These are phyloP conservation scores for Exophiala aquamarina DNA, from an alignment of 2,329 filamentous ascomycete genomes.

Conservation along the genomic window DNA sequence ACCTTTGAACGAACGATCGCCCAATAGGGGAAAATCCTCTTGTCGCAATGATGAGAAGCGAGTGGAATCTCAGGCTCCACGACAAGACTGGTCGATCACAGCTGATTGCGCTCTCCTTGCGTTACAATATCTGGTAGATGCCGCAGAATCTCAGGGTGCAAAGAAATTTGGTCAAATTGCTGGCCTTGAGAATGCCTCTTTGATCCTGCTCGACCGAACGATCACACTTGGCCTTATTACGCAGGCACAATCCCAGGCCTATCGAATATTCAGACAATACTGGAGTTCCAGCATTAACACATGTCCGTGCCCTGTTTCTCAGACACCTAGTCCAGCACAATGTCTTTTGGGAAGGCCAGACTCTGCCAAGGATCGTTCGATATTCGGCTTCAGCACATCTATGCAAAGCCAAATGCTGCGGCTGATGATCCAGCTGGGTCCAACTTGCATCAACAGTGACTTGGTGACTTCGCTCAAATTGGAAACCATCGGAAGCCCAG, in stretches of 20 bases:
- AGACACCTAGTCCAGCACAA: constrained; percentile 3
- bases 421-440: constrained; percentile 20
- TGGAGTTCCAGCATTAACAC: constrained; percentile 12
- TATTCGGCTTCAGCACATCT: constrained; percentile 23
- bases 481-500: constrained; percentile 31
- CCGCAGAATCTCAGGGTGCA: constrained; percentile 12
- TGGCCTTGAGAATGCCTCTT: constrained; percentile 22
- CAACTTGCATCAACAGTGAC: constrained; percentile 13
- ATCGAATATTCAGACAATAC: constrained; percentile 19
- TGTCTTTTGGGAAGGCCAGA: constrained; percentile 15
- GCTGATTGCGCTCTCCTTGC: constrained; percentile 43
- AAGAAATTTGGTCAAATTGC: neutral
- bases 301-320: neutral
- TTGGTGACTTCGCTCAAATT: constrained; percentile 15
- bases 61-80: neutral
- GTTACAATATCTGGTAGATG: constrained; percentile 37
- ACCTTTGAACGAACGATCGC: constrained; percentile 32
- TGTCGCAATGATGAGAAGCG: constrained; percentile 4
- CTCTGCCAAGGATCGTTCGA: constrained; percentile 9
- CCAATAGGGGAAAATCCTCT: constrained; percentile 27
- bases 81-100: constrained; percentile 22
- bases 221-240: constrained; percentile 20
- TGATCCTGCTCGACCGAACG: constrained; percentile 26
- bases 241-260: constrained; percentile 17
- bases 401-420: constrained; percentile 27